Evolutionary conservation across 148 eudicot species (phyloP), one percentile per base, ranked within the genome.

Genomic region (Rhododendron ovatum): DNA sequence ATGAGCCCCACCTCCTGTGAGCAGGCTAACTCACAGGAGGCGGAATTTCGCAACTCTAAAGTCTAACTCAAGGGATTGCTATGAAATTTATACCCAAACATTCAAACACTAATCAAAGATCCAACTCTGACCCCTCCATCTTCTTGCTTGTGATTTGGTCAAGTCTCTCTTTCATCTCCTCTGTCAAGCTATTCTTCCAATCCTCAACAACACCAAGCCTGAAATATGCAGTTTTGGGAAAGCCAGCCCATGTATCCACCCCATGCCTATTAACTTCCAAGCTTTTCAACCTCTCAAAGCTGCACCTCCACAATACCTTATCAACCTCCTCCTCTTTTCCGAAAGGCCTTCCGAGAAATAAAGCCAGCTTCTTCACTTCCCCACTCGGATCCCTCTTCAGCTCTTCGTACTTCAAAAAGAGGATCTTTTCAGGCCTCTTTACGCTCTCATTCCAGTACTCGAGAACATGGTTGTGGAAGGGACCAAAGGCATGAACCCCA

Each of bases 341-440:
- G n/a, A 87, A 89, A 10, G 83, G 83, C 83, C 85, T 85, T 48
- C 83, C 90, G 20, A 89, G 75, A 69, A 89, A 87, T 18, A 59
- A 55, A 12, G 87, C 90, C 20, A 89, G 51, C 45, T 78, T 84
- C 67, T 26, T 84, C 84, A 89, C 89, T 50, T 89, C 73, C 28
- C 84, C 83, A 7, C 71, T 81, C 2, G 90, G 87, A 30, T 89
- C 80, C 43, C 80, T 87, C 71, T 84, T 81, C 79, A 89, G 24
- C 41, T 89, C 90, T 35, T 89, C 88, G 51, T 86, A 89, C 50
- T 53, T 89, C 71, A 89, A 28, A 69, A 89, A 89, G 80, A 86
- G 74, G 28, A 89, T 84, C 22, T 84, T 89, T n/a, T 63, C 87
- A 43, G 89, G 90, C 85, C 84, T 87, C 63, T 87, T 57, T 15